Evolutionary conservation across 2,329 filamentous ascomycete genomes (phyloP).

Genomic region (Trichoderma sp.): DNA sequence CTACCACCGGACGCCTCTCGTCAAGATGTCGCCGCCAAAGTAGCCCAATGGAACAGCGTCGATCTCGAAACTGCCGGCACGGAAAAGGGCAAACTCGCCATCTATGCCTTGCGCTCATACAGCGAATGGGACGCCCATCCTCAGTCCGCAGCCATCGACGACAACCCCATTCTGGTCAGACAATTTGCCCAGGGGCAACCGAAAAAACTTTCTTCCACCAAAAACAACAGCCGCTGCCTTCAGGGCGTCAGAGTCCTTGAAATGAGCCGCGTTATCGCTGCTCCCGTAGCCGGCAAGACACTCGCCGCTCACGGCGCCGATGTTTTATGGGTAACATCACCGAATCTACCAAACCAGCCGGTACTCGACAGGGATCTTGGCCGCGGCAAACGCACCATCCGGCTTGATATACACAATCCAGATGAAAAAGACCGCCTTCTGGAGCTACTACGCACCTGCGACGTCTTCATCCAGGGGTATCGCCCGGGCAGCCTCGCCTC

Average conservation of each 20-base stretch:
- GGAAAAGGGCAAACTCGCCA: constrained; percentile 45
- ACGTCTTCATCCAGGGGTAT: constrained; percentile 68
- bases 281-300: constrained; percentile 67
- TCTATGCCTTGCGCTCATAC: constrained; percentile 55
- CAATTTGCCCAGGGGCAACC: constrained; percentile 38
- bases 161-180: constrained; percentile 51
- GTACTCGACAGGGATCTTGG: constrained; percentile 70
- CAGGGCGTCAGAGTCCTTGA: constrained; percentile 71
- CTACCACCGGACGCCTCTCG: constrained; percentile 41
- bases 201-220: neutral
- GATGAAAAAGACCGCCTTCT: constrained; percentile 58
- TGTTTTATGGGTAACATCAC: constrained; percentile 70
- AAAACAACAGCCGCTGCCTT: constrained; percentile 41
- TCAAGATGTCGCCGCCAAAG: constrained; percentile 45
- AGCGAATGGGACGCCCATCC: constrained; percentile 55
- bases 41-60: constrained; percentile 46
- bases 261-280: constrained; percentile 72
- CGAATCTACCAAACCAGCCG: constrained; percentile 65
- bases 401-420: constrained; percentile 59
- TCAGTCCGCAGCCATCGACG: constrained; percentile 49
- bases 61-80: constrained; percentile 54
- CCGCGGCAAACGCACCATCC: constrained; percentile 66
- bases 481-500: constrained; percentile 58
- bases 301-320: constrained; percentile 73
- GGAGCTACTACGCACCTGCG: constrained; percentile 59